Base-by-base conservation (phyloP, 495 filamentous ascomycete species). In the Aspergillus kassunensis region DNA sequence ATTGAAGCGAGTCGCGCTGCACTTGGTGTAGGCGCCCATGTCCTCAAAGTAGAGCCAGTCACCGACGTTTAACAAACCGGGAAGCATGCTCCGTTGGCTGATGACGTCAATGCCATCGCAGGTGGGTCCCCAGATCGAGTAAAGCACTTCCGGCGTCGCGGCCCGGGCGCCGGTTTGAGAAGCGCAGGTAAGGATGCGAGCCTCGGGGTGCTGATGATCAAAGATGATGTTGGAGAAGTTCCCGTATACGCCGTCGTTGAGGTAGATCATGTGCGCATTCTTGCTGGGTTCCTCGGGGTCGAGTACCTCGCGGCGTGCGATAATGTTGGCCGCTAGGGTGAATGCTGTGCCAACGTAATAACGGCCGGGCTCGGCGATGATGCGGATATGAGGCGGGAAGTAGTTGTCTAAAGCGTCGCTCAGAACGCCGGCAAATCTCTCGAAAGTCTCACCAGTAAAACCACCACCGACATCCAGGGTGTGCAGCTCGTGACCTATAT, bases 221-320 rank as follows among this genome's bases (percentile, higher is more conserved):
- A 96, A 99, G 71, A 99, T 95, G 77, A 97, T 96, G 80, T 88
- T 93, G 53, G 89, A 92, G 70, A 99, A 97, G 70, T 97, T 97
- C 51, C 93, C 92, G 57, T 99, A 99, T 33, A 97, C 83, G 21
- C 93, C 93, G 59, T 97, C 93, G 62, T 97, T 97, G 57, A 97
- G 72, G 67, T 98, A 97, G 23, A 96, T 70, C 92, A 97, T 97
- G 78, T 93, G 96, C 46, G 84, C 88, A 44, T 80, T 70, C 9
- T 77, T 70, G 9, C 73, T 80, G 19, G 70, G 73, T 37, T 76
- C 67, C 44, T 70, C 69, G 16, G 77, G 77, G 54, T 86, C 80
- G 39, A 83, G 77, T 51, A 96, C 83, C 37, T 89, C 89, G 52
- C 93, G 90, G 37, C 91, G 89, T n/a, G 93, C 91, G 66, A 97